These are phyloP conservation scores for Nemania sp. DNA, from an alignment of 2,329 filamentous ascomycete species.

Conservation along the genomic window DNA sequence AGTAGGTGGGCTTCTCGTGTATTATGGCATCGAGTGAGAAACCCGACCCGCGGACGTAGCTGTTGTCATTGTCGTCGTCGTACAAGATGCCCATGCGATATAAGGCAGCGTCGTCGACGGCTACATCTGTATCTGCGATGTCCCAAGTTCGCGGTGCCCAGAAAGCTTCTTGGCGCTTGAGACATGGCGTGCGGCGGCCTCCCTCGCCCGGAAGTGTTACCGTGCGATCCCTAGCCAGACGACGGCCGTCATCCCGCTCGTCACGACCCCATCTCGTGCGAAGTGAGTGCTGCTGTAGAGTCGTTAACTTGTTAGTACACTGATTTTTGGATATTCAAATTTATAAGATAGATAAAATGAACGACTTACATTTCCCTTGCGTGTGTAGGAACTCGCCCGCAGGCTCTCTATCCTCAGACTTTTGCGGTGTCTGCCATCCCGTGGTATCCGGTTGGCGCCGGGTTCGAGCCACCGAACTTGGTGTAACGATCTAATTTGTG, in stretches of 20 bases:
- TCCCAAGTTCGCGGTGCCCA: conserved; percentile 24
- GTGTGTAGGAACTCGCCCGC: too few species aligned
- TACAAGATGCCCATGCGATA: conserved; percentile 36
- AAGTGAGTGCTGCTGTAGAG: not conserved
- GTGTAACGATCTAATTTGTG: too few species aligned
- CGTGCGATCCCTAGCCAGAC: conserved; percentile 20
- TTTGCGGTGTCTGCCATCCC: too few species aligned
- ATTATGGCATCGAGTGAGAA: conserved; percentile 33
- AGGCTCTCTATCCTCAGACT: too few species aligned
- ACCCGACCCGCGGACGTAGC: conserved; percentile 23
- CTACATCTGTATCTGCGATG: conserved; percentile 25
- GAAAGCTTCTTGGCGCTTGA: conserved; percentile 38
- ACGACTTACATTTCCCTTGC: conserved; percentile 14
- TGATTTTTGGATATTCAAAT: too few species aligned
- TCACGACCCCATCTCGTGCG: conserved; percentile 16
- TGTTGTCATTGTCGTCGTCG: conserved; percentile 33
- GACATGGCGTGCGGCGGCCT: conserved; percentile 24
- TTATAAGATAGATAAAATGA: too few species aligned
- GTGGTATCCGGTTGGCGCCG: too few species aligned
- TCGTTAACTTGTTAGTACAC: conserved; percentile 1
- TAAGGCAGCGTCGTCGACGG: conserved; percentile 32
- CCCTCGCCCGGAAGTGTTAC: conserved; percentile 29
- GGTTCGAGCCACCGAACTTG: too few species aligned
- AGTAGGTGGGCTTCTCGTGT: conserved; percentile 32
- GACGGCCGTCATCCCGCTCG: conserved; percentile 19